Conservation (phyloP, 2,329 filamentous ascomycete genomes). For the Xylariaceae sp. region DNA sequence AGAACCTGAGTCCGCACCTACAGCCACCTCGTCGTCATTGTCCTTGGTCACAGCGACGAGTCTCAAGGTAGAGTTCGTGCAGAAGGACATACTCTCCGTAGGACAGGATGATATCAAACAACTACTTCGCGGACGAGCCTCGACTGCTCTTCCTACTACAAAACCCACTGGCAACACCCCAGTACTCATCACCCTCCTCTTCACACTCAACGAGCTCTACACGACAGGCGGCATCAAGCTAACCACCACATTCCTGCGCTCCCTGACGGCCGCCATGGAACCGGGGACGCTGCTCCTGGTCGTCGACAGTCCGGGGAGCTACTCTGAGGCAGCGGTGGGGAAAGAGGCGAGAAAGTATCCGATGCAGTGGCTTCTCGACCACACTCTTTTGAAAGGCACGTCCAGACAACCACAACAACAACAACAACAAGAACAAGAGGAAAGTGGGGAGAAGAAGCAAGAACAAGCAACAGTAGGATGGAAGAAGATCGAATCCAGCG, state of each 20-base stretch:
- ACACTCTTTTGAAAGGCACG: slow-evolving; percentile 55
- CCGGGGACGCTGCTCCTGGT: slow-evolving; percentile 68
- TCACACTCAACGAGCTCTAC: slow-evolving; percentile 95
- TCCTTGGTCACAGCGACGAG: slow-evolving; percentile 37
- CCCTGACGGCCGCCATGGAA: slow-evolving; percentile 54
- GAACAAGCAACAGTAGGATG: slow-evolving; percentile 35
- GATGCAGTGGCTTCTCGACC: slow-evolving; percentile 89
- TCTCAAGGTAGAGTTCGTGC: slow-evolving; percentile 39
- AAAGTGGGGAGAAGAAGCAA: slow-evolving; percentile 30
- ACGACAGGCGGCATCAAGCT: slow-evolving; percentile 64
- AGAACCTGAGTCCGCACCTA: too few species aligned
- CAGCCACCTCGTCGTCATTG: slow-evolving; percentile 36
- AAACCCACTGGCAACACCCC: slow-evolving; percentile 29
- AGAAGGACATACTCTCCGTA: slow-evolving; percentile 46
- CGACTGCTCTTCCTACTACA: too few species aligned
- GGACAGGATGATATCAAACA: slow-evolving; percentile 29
- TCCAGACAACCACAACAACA: slow-evolving; percentile 27
- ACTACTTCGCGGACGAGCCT: slow-evolving; percentile 27
- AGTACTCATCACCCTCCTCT: slow-evolving; percentile 73
- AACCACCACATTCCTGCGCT: slow-evolving; percentile 71
- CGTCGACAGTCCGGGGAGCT: slow-evolving; percentile 89
- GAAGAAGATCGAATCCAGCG: slow-evolving; percentile 69
- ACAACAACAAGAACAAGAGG: neutral
- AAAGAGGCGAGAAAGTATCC: slow-evolving; percentile 65
- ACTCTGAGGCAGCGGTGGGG: slow-evolving; percentile 73